Evolutionary conservation across 2,329 filamentous ascomycete species (phyloP), one percentile per base, ranked within the genome.

Genomic region (Pseudogymnoascus sp.): DNA sequence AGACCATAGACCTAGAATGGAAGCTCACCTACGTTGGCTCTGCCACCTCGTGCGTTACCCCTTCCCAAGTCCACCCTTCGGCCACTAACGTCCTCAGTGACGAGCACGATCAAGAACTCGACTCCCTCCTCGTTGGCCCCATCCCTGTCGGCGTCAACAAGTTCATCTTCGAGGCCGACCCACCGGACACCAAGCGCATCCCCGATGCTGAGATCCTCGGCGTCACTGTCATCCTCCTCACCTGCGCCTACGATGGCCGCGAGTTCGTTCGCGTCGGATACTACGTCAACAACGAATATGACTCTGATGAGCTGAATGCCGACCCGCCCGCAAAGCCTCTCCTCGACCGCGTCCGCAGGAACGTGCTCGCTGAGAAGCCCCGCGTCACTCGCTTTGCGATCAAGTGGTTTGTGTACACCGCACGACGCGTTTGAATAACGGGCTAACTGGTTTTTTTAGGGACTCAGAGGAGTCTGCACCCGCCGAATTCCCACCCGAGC

Each of bases 271-370:
- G 94, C 68, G 93, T 99, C 42, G 94, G 94, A 65, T 99, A 99
- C 84, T 99, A 99, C 70, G 94, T 99, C 71, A 99, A 97, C 82
- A 99, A 99, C 72, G 95, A 99, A 76, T 99, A 99, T 76, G 91
- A 96, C 69, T 89, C 90, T 27, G 91, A 95, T 71, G 91, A 96
- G 74, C 83, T 99, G 66, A 89, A 86, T 70, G 86, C 88, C 58
- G 92, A 97, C 70, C 94, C 94, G 8, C 94, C 94, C 5, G 83
- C 91, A 63, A 96, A 96, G 80, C 92, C 92, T 39, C 83, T 95
- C 69, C 88, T 97, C 67, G 95, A 99, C 74, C 91, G 92, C 71
- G 91, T 99, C 66, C 85, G 86, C 68, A 88, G 95, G 69, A 97
- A 95, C 73, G 90, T 99, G 59, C 84, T 99, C 38, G 92, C 92